phyloP scores from a whole-genome alignment of 371 early-diverging fungal species.

The Rhizopus delemar region DNA sequence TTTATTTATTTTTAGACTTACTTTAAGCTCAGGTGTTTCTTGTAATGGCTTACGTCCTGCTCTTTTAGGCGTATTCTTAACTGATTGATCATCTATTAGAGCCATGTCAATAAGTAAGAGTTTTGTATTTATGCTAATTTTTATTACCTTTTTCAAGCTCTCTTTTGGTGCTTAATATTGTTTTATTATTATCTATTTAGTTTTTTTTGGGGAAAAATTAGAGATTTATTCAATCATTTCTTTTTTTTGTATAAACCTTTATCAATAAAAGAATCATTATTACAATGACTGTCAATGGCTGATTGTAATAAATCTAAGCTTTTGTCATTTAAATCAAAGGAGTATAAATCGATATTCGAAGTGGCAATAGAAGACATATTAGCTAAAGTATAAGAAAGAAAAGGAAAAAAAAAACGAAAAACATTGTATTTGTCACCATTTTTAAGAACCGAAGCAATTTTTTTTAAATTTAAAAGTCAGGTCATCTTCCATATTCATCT shows the following conservation, averaged over 20 bases:
- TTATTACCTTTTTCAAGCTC: constrained; percentile 23
- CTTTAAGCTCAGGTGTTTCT: constrained; percentile 22
- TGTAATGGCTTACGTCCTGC: constrained; percentile 42
- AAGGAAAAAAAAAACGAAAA: constrained; percentile 8
- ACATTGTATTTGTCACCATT: not conserved
- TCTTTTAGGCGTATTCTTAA: constrained; percentile 28
- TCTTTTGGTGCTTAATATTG: constrained; percentile 8
- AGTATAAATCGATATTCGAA: constrained; percentile 17
- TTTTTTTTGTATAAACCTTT: not conserved
- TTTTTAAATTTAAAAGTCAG: not conserved
- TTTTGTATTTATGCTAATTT: constrained; percentile 3
- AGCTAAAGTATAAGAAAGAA: not conserved
- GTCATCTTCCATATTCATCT: not conserved
- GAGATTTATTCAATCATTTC: constrained; percentile 10
- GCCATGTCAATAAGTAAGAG: not conserved
- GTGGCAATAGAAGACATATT: constrained; percentile 11
- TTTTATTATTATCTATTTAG: not conserved
- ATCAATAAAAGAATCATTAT: not conserved
- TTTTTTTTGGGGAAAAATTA: not conserved
- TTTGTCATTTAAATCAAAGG: constrained; percentile 22
- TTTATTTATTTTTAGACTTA: not conserved
- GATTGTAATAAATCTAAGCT: constrained; percentile 31
- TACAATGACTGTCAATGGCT: constrained; percentile 37
- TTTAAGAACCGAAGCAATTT: not conserved
- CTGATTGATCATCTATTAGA: constrained; percentile 22